Evolutionary conservation across 2,329 filamentous ascomycete genomes (phyloP), one percentile per base, ranked within the genome.

Genomic region (Claviceps pusilla): DNA sequence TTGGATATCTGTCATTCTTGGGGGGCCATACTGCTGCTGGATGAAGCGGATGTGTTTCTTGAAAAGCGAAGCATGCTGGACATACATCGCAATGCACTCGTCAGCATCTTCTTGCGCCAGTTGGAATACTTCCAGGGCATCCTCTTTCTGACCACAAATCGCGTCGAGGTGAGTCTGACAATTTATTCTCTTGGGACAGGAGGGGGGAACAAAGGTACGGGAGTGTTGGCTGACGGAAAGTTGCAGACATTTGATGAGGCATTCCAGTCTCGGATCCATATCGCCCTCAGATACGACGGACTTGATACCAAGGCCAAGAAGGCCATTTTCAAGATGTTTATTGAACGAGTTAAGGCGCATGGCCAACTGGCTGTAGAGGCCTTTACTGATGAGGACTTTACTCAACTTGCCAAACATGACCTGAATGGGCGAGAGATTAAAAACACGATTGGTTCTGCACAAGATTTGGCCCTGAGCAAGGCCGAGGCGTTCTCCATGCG

Each of bases 41-140:
- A 95, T 61, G 89, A 95, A 69, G 88, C 86, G 1, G 87, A 91
- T 61, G 84, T 89, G 4, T 90, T 90, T 69, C 72, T 95, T 10
- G 87, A 94, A 72, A 86, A 87, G 67, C 82, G 89, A 1, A 86
- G 87, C 50, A 83, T 89, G 62, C 83, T 88, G 58, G 87, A 95
- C 61, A 84, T 94, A 52, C 84, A 89, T 64, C 83, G 89, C 56
- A 95, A 95, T 61, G 85, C 86, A 0, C 79, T 93, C 1, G 89
- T 95, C 52, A 87, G 83, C 65, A 88, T 95, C 62, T 95, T 95
- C 73, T 73, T 95, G 2, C 82, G 89, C 0, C 76, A 91, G 55
- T 75, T 95, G 0, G 90, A 96, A 68, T 95, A 95, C 67, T 95
- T 94, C 70, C 87, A 94, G 64, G 89, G 89, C 3, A 94, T 95